These are phyloP conservation scores for Fomitopsis schrenkii DNA, from an alignment of 1,284 basidiomycete genomes.

Conservation along the genomic window DNA sequence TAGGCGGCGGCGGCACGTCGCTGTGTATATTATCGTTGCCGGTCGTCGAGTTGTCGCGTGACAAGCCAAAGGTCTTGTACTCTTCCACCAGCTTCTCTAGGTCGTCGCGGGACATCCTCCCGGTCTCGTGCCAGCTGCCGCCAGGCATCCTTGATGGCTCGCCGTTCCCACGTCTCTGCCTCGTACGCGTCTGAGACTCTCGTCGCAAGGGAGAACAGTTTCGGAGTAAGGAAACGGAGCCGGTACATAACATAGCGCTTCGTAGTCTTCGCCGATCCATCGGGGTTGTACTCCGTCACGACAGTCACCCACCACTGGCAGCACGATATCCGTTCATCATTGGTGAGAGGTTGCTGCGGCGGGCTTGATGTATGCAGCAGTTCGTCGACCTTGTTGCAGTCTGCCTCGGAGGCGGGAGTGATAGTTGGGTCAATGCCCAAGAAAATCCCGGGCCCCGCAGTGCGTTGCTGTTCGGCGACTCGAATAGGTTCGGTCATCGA, in stretches of 20 bases:
- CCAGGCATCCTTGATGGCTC: not conserved
- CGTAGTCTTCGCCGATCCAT: not conserved
- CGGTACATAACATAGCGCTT: not conserved
- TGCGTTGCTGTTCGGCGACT: not conserved
- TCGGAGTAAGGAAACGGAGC: not conserved
- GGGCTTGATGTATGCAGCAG: not conserved
- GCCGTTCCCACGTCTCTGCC: not conserved
- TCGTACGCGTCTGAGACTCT: not conserved
- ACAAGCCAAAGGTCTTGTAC: not conserved
- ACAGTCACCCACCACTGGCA: not conserved
- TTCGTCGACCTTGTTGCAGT: not conserved
- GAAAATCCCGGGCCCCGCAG: not conserved
- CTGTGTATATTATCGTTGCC: not conserved
- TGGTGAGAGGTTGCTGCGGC: not conserved
- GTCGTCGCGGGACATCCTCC: not conserved
- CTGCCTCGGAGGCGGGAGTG: not conserved
- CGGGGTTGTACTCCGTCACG: not conserved
- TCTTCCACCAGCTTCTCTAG: not conserved
- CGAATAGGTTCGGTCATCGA: too few relatives aligned
- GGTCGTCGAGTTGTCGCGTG: too few relatives aligned
- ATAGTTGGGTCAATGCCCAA: not conserved
- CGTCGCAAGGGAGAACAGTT: not conserved
- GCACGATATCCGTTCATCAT: not conserved
- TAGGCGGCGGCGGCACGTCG: not conserved
- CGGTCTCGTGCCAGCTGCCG: not conserved